Conservation (phyloP, 129 eudicot species). For the Flaveria sonorensis region DNA sequence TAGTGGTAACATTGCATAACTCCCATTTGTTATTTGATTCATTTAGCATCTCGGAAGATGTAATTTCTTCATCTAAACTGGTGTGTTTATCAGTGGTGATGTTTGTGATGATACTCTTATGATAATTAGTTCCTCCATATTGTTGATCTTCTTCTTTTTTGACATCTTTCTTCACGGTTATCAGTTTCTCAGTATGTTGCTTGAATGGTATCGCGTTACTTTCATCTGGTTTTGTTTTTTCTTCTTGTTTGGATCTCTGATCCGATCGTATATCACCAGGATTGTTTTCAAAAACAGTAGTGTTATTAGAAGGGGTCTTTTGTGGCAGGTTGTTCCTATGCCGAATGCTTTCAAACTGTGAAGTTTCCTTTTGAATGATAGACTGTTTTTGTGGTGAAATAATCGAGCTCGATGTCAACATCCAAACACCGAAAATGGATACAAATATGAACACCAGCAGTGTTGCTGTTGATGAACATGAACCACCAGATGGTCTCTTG, state of each 20-base stretch:
- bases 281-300: constrained; percentile 44
- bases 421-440: constrained; percentile 59
- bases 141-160: constrained; percentile 19
- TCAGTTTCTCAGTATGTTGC: constrained; percentile 30
- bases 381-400: constrained; percentile 35
- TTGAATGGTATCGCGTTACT: constrained; percentile 41
- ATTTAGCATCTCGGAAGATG: constrained; percentile 45
- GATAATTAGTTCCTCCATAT: not conserved
- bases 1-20: constrained; percentile 64
- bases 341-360: constrained; percentile 4
- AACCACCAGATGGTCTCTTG: constrained; percentile 51
- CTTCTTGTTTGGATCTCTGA: not conserved
- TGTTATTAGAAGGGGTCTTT: constrained; percentile 8
- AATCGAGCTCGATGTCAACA: constrained; percentile 49
- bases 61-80: constrained; percentile 4
- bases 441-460: constrained; percentile 46
- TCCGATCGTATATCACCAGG: constrained; percentile 54
- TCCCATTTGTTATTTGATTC: constrained; percentile 62
- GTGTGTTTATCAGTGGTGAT: not conserved
- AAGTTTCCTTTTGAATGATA: constrained; percentile 6
- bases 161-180: not conserved
- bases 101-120: not conserved
- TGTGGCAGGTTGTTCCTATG: constrained; percentile 7
- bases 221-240: constrained; percentile 36
- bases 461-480: constrained; percentile 48